Conservation (phyloP, 2,329 filamentous ascomycete genomes). For the Bipolaris cookei region DNA sequence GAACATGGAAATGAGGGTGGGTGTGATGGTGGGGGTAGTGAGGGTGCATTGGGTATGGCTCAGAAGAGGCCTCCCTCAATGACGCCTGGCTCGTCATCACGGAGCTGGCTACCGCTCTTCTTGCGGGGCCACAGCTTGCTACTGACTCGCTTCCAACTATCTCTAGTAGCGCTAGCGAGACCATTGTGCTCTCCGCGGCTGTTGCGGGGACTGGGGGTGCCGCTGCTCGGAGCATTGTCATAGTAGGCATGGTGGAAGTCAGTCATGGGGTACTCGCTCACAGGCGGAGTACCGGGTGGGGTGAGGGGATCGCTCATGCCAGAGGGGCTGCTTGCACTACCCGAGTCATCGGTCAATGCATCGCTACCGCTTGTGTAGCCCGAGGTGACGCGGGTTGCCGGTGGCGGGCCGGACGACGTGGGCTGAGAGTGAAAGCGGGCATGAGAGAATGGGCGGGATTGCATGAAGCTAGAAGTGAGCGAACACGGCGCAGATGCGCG, state of each 20-base stretch:
- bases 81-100: constrained; percentile 46
- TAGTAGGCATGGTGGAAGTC: constrained; percentile 47
- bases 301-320: constrained; percentile 70
- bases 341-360: constrained; percentile 68
- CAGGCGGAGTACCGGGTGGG: constrained; percentile 78
- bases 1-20: constrained; percentile 13
- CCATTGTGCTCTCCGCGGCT: constrained; percentile 49
- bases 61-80: constrained; percentile 47
- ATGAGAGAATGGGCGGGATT: constrained; percentile 44
- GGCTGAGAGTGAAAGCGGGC: constrained; percentile 49
- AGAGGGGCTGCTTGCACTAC: constrained; percentile 55
- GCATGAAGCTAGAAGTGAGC: constrained; percentile 48
- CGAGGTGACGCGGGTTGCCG: constrained; percentile 35
- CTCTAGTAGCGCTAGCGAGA: constrained; percentile 44
- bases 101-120: constrained; percentile 45
- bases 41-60: constrained; percentile 1
- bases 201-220: constrained; percentile 47
- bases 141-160: constrained; percentile 51
- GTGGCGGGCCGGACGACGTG: constrained; percentile 39
- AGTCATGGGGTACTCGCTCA: constrained; percentile 57
- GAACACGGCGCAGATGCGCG: constrained; percentile 51
- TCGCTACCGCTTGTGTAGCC: constrained; percentile 52
- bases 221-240: constrained; percentile 41
- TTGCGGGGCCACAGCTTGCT: constrained; percentile 52
- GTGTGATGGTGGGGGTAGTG: neutral